Evolutionary conservation across 148 eudicot species (phyloP).

Genomic region (Polygonum maritimum): DNA sequence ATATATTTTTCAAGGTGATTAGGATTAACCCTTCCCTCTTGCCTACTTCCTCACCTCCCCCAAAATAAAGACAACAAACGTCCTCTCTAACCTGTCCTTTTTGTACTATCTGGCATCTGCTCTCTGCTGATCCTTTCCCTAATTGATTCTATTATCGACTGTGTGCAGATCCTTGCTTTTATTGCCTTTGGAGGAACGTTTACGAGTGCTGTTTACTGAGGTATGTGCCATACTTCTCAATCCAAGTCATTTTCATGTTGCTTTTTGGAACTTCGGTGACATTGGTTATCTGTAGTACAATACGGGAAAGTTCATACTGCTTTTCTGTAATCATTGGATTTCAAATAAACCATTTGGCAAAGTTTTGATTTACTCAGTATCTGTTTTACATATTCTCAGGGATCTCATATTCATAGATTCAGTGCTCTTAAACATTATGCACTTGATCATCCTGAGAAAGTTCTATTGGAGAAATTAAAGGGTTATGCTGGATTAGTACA

Average conservation of each 20-base stretch:
- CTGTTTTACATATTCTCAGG: constrained; percentile 26
- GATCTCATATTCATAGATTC: constrained; percentile 53
- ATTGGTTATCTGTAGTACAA: neutral
- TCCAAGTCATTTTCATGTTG: neutral
- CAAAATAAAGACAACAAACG: neutral
- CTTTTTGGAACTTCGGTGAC: neutral
- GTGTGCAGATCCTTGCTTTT: constrained; percentile 46
- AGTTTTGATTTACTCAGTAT: neutral
- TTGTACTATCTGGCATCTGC: too few relatives aligned
- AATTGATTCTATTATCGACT: neutral
- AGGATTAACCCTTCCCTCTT: neutral
- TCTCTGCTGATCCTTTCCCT: neutral
- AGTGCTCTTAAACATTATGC: constrained; percentile 54
- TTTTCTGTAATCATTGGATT: neutral
- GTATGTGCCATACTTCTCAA: constrained; percentile 26
- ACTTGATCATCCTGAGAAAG: constrained; percentile 45
- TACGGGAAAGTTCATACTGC: neutral
- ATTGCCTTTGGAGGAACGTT: constrained; percentile 63
- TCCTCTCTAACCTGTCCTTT: neutral
- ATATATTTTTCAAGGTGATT: neutral
- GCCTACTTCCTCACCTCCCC: neutral
- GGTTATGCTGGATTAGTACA: constrained; percentile 59
- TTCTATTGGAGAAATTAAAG: constrained; percentile 42
- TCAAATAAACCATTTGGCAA: neutral
- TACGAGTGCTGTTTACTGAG: constrained; percentile 54